Percentiles rank a stretch among this genome's conserved stretches.
Evolutionary conservation across 148 eudicot genomes (phyloP).

Genomic region (Rhododendron ovatum): DNA sequence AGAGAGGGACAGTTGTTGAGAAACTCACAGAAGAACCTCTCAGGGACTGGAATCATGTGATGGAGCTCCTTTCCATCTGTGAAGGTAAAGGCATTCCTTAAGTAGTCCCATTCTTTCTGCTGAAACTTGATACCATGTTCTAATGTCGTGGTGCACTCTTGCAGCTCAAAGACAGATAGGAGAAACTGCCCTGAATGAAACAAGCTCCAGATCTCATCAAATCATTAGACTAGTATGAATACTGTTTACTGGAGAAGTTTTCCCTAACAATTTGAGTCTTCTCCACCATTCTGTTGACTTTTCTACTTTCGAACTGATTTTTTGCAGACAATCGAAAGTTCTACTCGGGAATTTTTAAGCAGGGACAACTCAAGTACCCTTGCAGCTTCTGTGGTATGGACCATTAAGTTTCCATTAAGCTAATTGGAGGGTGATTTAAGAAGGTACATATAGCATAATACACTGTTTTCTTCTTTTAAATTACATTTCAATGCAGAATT

Average conservation of each 20-base stretch:
- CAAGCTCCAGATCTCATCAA: constrained; percentile 97
- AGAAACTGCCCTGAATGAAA: constrained; percentile 80
- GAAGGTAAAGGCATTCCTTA: constrained; percentile 45
- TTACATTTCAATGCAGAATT: constrained; percentile 46
- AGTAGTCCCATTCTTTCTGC: not conserved
- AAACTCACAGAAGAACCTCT: constrained; percentile 84
- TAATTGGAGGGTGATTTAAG: constrained; percentile 8
- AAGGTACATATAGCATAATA: not conserved
- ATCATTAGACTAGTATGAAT: constrained; percentile 80
- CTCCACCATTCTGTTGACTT: not conserved
- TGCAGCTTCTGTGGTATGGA: constrained; percentile 80
- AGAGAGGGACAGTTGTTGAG: constrained; percentile 98
- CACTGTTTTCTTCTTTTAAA: not conserved
- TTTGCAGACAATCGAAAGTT: constrained; percentile 89
- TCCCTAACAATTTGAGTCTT: constrained; percentile 1
- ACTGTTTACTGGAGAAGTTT: not conserved
- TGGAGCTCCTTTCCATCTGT: constrained; percentile 82
- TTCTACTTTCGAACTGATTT: not conserved
- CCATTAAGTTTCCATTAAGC: constrained; percentile 3
- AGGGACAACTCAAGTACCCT: constrained; percentile 66
- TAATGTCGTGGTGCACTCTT: constrained; percentile 15
- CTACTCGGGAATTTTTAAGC: constrained; percentile 52
- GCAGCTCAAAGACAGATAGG: constrained; percentile 98
- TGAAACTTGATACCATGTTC: not conserved
- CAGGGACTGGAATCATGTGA: constrained; percentile 75